A percentile compares a stretch with the other conserved stretches of the same genome.
These are phyloP conservation scores for Schwanniomyces yamadae DNA, from an alignment of 805 yeast genomes.

Conservation along the genomic window DNA sequence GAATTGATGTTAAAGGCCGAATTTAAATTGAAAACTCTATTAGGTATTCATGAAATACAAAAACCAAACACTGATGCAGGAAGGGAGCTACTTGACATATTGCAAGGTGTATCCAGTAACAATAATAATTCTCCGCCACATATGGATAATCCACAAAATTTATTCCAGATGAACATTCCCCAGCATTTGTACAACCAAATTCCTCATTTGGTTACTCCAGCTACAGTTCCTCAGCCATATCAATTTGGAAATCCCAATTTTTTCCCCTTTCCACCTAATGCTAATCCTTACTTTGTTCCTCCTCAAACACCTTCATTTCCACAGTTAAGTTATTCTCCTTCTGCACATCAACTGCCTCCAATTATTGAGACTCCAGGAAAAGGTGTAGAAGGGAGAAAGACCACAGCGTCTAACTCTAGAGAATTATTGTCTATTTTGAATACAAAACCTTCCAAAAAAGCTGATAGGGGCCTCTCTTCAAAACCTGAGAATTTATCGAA, in stretches of 20 bases:
- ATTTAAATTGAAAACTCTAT: slow-evolving; percentile 56
- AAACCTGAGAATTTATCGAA: slow-evolving; percentile 10
- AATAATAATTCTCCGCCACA: slow-evolving; percentile 3
- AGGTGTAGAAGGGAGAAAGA: slow-evolving; percentile 18
- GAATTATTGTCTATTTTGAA: slow-evolving; percentile 46
- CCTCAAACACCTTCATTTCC: slow-evolving; percentile 2
- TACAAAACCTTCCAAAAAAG: slow-evolving; percentile 14
- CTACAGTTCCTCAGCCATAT: slow-evolving; percentile 4
- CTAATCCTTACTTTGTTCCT: slow-evolving; percentile 1
- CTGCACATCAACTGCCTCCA: background rate
- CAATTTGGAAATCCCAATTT: background rate
- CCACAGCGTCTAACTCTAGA: slow-evolving; percentile 34
- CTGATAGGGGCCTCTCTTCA: slow-evolving; percentile 4
- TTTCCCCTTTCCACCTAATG: background rate
- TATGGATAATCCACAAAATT: slow-evolving; percentile 3
- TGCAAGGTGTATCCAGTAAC: slow-evolving; percentile 37
- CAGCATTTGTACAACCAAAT: slow-evolving; percentile 29
- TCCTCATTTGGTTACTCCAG: slow-evolving; percentile 15
- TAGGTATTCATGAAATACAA: slow-evolving; percentile 51
- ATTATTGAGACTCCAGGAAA: background rate
- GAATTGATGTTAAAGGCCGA: slow-evolving; percentile 65
- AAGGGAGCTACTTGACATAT: slow-evolving; percentile 66
- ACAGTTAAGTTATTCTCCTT: slow-evolving; percentile 4
- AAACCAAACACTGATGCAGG: slow-evolving; percentile 59
- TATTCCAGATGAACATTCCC: slow-evolving; percentile 29